Evolutionary conservation across 1,284 basidiomycete species (phyloP).

Genomic region (Sporisorium exsertum): DNA sequence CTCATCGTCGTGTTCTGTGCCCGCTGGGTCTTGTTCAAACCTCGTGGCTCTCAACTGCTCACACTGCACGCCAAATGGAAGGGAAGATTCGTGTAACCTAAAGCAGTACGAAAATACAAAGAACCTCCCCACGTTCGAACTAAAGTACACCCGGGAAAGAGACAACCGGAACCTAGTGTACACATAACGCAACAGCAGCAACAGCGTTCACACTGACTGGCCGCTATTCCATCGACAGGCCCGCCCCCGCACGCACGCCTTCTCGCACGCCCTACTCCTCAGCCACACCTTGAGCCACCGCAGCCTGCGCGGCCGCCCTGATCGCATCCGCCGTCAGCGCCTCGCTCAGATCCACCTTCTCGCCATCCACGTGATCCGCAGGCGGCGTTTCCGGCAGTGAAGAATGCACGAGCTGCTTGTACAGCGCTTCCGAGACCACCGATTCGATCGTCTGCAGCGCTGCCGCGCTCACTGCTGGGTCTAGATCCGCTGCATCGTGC

Average conservation of each 20-base stretch:
- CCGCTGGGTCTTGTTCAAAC: too few relatives aligned
- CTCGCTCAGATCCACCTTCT: conserved; percentile 13
- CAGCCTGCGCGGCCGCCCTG: conserved; percentile 43
- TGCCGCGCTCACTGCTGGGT: conserved; percentile 31
- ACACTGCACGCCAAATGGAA: too few relatives aligned
- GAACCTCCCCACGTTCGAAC: background rate
- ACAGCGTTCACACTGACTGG: background rate
- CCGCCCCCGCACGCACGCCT: too few relatives aligned
- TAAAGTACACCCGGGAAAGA: conserved; percentile 6
- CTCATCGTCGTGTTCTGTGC: too few relatives aligned
- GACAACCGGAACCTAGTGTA: background rate
- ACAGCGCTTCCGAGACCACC: conserved; percentile 41
- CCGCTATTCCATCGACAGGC: background rate
- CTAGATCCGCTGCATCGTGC: conserved; percentile 5
- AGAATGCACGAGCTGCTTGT: conserved; percentile 37
- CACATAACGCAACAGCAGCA: background rate
- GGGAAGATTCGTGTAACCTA: background rate
- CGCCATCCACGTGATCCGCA: background rate
- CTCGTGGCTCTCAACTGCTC: too few relatives aligned
- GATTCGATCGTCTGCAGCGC: conserved; percentile 37
- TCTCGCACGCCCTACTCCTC: background rate
- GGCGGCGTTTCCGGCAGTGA: conserved; percentile 11
- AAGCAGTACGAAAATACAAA: background rate
- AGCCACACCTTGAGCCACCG: conserved; percentile 30
- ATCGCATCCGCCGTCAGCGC: conserved; percentile 40